Conservation (phyloP, 1,284 basidiomycete genomes). For the Leccinum solheimii region DNA sequence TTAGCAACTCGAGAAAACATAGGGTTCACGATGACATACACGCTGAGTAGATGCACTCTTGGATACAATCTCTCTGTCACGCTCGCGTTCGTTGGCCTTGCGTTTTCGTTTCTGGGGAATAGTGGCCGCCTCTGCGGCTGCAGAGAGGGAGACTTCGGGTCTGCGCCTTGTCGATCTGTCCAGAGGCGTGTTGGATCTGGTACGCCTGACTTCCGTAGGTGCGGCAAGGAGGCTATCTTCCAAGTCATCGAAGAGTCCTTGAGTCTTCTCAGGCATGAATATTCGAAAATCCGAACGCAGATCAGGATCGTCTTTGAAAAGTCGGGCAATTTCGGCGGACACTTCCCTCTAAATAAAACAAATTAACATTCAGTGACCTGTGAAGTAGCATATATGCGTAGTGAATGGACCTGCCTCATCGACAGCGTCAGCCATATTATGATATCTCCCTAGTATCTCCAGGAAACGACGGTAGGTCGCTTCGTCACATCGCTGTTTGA, state of each 20-base stretch:
- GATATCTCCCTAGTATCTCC: constrained; percentile 79
- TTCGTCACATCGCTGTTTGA: constrained; percentile 93
- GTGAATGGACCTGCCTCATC: constrained; percentile 66
- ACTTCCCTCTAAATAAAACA: constrained; percentile 59
- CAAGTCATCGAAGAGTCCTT: constrained; percentile 49
- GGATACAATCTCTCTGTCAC: constrained; percentile 30
- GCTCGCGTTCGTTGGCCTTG: constrained; percentile 45
- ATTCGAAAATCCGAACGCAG: constrained; percentile 89
- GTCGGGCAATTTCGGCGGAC: constrained; percentile 78
- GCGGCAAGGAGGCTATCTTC: constrained; percentile 31
- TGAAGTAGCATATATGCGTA: constrained; percentile 39
- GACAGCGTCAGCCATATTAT: constrained; percentile 51
- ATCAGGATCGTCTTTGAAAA: constrained; percentile 90
- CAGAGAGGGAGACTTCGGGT: constrained; percentile 33
- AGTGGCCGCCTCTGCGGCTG: constrained; percentile 32
- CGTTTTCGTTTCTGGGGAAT: constrained; percentile 66
- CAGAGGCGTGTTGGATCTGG: constrained; percentile 29
- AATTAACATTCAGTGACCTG: constrained; percentile 39
- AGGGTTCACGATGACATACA: constrained; percentile 17
- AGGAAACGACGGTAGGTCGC: constrained; percentile 95
- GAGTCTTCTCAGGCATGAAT: constrained; percentile 78
- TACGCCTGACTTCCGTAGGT: constrained; percentile 27
- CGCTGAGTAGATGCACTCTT: constrained; percentile 28
- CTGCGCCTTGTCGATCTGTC: constrained; percentile 30
- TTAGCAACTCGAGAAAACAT: constrained; percentile 5